Evolutionary conservation across 2,329 filamentous ascomycete genomes (phyloP), one percentile per base, ranked within the genome.

Genomic region (Aspergillus latus): DNA sequence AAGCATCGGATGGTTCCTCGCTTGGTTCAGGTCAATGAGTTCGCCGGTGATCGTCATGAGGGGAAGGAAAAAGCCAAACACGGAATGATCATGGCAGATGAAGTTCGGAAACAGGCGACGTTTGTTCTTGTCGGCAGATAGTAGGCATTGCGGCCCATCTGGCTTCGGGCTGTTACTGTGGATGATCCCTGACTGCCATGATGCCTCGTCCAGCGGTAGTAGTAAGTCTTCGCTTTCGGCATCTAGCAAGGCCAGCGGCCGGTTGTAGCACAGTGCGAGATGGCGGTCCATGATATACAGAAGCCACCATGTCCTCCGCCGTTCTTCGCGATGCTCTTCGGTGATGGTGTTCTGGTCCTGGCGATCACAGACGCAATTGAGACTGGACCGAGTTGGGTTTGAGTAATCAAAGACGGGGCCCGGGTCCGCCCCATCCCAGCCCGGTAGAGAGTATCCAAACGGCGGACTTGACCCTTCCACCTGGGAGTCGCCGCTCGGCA

Each of bases 31-130:
- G 70, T 96, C 92, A 49, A 96, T 90, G 59, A 96, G 88, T 72
- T 95, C 91, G 47, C 92, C 92, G 28, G 96, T 83, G 55, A 96
- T 95, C 1, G 90, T 90, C 92, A 96, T 96, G 44, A 96, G 77
- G n/a, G 92, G 92, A 45, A 96, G 77, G 76, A 96, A 96, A 75
- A 90, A 96, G 61, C 91, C 91, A 70, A 93, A 96, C 66, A 96
- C 91, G 71, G 89, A 89, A 76, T 93, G 89, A 47, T 91, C 89
- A 39, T 87, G 90, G 73, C 90, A 96, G 70, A 92, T 86, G 66
- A 93, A 94, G 58, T 86, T 83, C 47, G 90, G 88, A n/a, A 91
- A 90, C 62, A 87, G 81, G 39, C 77, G 79, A 51, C 87, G 82
- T 62, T 77, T 72, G 53, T 71, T 70, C 49, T 68, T 68, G 28